Conservation (phyloP, 176 grass and related monocot genomes). For the Luzula sylvatica region DNA sequence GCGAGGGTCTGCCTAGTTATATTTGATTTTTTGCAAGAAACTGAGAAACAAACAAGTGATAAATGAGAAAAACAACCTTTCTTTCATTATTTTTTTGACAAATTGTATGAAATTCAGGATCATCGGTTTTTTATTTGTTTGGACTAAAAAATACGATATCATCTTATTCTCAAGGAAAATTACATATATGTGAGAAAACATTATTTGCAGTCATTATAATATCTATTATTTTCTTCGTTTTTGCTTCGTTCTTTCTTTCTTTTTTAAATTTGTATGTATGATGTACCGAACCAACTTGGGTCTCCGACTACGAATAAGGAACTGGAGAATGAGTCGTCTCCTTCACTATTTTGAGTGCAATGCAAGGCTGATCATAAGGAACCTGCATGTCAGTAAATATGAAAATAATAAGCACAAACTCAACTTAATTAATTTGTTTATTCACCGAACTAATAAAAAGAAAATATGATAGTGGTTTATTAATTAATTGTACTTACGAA, state of each 20-base stretch:
- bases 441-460: not conserved
- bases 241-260: not conserved
- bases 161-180: constrained; percentile 6
- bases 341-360: constrained; percentile 42
- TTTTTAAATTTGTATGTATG: constrained; percentile 1
- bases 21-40: no score
- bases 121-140: no score
- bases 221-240: not conserved
- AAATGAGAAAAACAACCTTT: no score
- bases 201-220: not conserved
- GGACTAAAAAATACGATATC: not conserved
- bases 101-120: no score
- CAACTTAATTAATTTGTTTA: not conserved
- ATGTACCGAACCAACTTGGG: not conserved
- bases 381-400: constrained; percentile 21
- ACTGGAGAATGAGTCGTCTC: constrained; percentile 51
- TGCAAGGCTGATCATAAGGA: constrained; percentile 51
- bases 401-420: not conserved
- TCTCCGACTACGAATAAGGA: constrained; percentile 7
- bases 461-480: not conserved
- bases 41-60: no score
- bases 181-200: constrained; percentile 11
- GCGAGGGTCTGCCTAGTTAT: no score
- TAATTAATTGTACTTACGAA: constrained; percentile 58
- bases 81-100: no score